Evolutionary conservation across 1,139 yeast genomes (phyloP).

Genomic region (Debaryomyces fabryi): DNA sequence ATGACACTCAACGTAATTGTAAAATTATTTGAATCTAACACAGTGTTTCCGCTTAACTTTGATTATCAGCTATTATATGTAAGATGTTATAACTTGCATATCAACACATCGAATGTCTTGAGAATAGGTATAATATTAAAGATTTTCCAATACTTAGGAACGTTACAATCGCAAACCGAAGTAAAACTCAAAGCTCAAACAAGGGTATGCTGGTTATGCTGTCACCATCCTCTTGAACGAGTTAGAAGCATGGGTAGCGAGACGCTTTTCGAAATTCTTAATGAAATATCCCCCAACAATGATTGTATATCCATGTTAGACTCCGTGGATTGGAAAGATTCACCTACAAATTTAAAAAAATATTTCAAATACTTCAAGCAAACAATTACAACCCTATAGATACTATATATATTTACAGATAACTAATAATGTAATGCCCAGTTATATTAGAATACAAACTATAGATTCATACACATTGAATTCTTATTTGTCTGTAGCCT

Average conservation of each 20-base stretch:
- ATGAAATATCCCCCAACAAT: conserved; percentile 20
- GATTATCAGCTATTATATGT: conserved; percentile 47
- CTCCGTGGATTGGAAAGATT: conserved; percentile 25
- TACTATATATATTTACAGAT: not conserved
- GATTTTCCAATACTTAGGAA: conserved; percentile 38
- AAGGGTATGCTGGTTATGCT: conserved; percentile 34
- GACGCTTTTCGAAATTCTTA: conserved; percentile 34
- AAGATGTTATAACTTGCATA: conserved; percentile 59
- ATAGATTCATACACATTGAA: not conserved
- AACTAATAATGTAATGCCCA: not conserved
- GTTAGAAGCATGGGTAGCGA: conserved; percentile 37
- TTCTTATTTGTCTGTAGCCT: not conserved
- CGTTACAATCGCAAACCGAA: conserved; percentile 8
- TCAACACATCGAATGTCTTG: conserved; percentile 42
- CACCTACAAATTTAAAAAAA: conserved; percentile 6
- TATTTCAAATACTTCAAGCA: conserved; percentile 5
- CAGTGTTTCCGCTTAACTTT: conserved; percentile 33
- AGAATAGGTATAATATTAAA: conserved; percentile 38
- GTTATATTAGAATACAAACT: not conserved
- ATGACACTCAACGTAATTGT: conserved; percentile 36
- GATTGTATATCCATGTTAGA: conserved; percentile 14
- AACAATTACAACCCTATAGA: conserved; percentile 8
- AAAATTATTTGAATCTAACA: conserved; percentile 43
- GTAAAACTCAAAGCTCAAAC: conserved; percentile 19
- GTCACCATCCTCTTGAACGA: conserved; percentile 30